Base-by-base conservation (phyloP, 768 basidiomycete species). In the Wakefieldia striispora region DNA sequence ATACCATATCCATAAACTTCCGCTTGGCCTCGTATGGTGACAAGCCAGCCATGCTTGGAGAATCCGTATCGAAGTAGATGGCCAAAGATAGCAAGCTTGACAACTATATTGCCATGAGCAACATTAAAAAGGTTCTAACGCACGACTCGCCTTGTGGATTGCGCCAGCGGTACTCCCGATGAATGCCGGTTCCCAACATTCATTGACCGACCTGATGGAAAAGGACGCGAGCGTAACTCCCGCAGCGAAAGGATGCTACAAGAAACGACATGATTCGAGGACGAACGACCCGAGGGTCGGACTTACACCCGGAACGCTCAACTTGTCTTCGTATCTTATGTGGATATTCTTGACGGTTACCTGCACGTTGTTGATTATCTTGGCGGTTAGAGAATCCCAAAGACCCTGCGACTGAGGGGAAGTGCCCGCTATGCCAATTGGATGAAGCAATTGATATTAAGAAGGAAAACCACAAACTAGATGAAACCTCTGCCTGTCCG, bases 311-410 rank as follows among this genome's bases (percentile, higher is more conserved):
- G 95, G 95, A 23, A 94, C 92, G 59, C 92, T 97, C 59, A 93
- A 67, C 43, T 86, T 86, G 72, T 99, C 97, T 70, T 99, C 97
- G 61, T 97, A 99, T 45, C 97, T 86, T 40, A 98, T 71, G 66
- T 99, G 97, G 38, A 99, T 91, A 59, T 97, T 95, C 70, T 88
- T 91, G 51, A 98, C 83, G 12, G 92, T 94, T 21, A 98, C 83
- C 72, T 99, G 97, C 21, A 98, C 69, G 63, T 99, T 99, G 71
- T 98, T 95, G 56, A 98, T 82, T 49, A 98, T 80, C 65, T 95
- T 97, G 39, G 86, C 79, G 37, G 87, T 82, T 40, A 98, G 71
- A 16, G 92, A 91, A 38, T 88, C 79, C 60, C 90, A 73, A 52
- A 95, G 79, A 8, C 89, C 87, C 70, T 94, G 88, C n/a, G 87